These are phyloP conservation scores for Cryptosporidium meleagridis DNA, from an alignment of 169 alveolate genomes.

Conservation along the genomic window DNA sequence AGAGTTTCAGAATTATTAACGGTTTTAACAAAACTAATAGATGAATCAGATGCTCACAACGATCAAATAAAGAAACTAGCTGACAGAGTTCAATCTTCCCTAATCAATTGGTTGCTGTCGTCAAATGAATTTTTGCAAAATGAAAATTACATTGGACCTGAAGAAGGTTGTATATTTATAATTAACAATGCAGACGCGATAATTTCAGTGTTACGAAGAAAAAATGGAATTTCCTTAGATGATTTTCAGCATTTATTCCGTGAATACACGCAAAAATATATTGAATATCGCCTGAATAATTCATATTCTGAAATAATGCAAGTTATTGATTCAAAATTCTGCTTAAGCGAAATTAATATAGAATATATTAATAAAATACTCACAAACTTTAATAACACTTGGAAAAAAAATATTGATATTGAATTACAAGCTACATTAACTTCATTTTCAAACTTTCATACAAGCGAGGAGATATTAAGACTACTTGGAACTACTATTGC, in stretches of 20 bases:
- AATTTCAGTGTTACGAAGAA: conserved; percentile 19
- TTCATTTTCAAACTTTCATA: conserved; percentile 45
- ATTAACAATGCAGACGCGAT: conserved; percentile 45
- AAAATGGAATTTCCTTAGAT: not conserved
- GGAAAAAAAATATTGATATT: conserved; percentile 38
- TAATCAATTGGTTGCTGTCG: conserved; percentile 25
- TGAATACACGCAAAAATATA: conserved; percentile 59
- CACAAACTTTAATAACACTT: not conserved
- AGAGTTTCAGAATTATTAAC: conserved; percentile 37
- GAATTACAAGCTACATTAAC: conserved; percentile 25
- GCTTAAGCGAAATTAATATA: not conserved
- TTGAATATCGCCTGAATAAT: conserved; percentile 23
- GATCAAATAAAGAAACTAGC: conserved; percentile 10
- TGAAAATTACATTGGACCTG: not conserved
- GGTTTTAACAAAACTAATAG: conserved; percentile 5
- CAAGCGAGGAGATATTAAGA: conserved; percentile 57
- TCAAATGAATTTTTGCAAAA: conserved; percentile 15
- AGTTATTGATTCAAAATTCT: not conserved
- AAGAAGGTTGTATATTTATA: conserved; percentile 33
- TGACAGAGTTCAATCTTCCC: not conserved
- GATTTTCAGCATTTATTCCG: conserved; percentile 18
- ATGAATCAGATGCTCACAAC: not conserved
- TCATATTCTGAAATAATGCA: not conserved
- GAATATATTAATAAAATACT: not conserved
- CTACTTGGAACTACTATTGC: conserved; percentile 45